Percentiles rank a stretch among this genome's conserved stretches.
phyloP scores from a whole-genome alignment of 805 yeast species.

The Candida incommunis region DNA sequence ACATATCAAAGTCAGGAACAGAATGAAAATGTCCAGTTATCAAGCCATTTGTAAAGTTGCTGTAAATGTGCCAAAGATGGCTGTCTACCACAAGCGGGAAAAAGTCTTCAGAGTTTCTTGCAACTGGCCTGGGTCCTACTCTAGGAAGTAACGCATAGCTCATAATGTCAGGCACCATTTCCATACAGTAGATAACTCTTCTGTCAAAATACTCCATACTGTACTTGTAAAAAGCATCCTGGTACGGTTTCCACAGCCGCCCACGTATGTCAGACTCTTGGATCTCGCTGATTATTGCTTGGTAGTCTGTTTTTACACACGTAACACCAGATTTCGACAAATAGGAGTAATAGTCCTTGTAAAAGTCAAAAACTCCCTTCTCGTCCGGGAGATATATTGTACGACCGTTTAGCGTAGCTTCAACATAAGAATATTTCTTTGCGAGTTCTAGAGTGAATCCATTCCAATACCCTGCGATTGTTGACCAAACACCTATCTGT shows the following conservation, averaged over 20 bases:
- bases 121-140: constrained; percentile 11
- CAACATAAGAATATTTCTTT: constrained; percentile 8
- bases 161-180: constrained; percentile 15
- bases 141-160: not conserved
- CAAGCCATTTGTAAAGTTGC: constrained; percentile 13
- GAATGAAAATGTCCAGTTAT: constrained; percentile 13
- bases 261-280: constrained; percentile 6
- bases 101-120: constrained; percentile 18
- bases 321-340: constrained; percentile 13
- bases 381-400: constrained; percentile 2
- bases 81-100: constrained; percentile 14
- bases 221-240: constrained; percentile 12
- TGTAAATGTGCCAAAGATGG: constrained; percentile 17
- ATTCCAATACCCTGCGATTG: constrained; percentile 18
- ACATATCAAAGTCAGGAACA: constrained; percentile 18
- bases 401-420: not conserved
- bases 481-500: constrained; percentile 20
- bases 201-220: constrained; percentile 12
- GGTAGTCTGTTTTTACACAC: constrained; percentile 18
- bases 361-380: constrained; percentile 9
- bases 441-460: constrained; percentile 16
- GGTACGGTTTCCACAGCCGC: constrained; percentile 11
- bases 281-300: constrained; percentile 13
- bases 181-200: constrained; percentile 18
- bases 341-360: constrained; percentile 15